Evolutionary conservation across 73 alveolate genomes (phyloP).

Genomic region (Loxodes magnus): DNA sequence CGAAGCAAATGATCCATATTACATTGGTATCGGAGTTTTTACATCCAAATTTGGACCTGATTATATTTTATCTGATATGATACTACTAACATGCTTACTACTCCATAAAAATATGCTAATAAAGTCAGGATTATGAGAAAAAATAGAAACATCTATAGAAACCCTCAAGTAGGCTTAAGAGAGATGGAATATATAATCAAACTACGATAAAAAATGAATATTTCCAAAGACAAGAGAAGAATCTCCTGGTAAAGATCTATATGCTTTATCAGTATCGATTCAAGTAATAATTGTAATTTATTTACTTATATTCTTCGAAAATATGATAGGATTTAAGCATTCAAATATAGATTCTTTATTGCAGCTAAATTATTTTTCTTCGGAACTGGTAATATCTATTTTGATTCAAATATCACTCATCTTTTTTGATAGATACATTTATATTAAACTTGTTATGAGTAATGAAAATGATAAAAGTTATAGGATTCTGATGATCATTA

Average conservation of each 20-base stretch:
- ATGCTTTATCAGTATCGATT: conserved; percentile 39
- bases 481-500: too few relatives aligned
- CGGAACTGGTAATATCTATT: too few relatives aligned
- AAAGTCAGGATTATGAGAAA: conserved; percentile 1
- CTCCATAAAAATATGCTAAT: conserved; percentile 8
- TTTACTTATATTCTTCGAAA: conserved; percentile 65
- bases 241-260: conserved; percentile 84
- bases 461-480: too few relatives aligned
- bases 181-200: too few relatives aligned
- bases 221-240: conserved; percentile 67
- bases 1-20: neutral
- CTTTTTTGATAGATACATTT: too few relatives aligned
- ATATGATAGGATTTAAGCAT: conserved; percentile 68
- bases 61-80: conserved; percentile 1
- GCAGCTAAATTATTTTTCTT: too few relatives aligned
- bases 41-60: neutral
- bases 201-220: too few relatives aligned
- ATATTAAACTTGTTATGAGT: too few relatives aligned
- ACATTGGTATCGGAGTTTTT: neutral
- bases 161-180: conserved; percentile 7
- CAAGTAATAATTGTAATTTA: conserved; percentile 47
- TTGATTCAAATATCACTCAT: too few relatives aligned
- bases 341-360: too few relatives aligned
- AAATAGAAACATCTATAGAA: neutral
- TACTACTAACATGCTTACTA: neutral